A percentile compares a stretch with the other conserved stretches of the same genome.
phyloP scores from a whole-genome alignment of 768 basidiomycete genomes.

The Asterophora lycoperdoides region DNA sequence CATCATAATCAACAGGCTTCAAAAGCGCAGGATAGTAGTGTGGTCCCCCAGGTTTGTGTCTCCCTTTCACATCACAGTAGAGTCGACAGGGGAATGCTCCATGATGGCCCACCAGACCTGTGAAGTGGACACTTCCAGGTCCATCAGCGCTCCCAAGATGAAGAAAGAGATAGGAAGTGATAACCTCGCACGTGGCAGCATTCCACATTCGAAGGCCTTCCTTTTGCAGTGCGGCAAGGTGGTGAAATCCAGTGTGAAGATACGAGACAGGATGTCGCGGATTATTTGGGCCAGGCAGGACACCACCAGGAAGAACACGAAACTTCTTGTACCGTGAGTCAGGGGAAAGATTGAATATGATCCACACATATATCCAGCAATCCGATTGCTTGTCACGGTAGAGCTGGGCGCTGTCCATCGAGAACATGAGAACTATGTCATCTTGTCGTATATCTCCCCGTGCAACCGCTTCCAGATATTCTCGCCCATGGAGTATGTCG shows the following conservation, averaged over 20 bases:
- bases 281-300: slow-evolving; percentile 30
- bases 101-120: slow-evolving; percentile 26
- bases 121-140: slow-evolving; percentile 20
- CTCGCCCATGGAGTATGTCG: too few relatives aligned
- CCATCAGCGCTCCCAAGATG: slow-evolving; percentile 19
- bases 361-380: slow-evolving; percentile 25
- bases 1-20: slow-evolving; percentile 21
- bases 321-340: slow-evolving; percentile 25
- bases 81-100: slow-evolving; percentile 31
- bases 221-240: slow-evolving; percentile 23
- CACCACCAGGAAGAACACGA: slow-evolving; percentile 24
- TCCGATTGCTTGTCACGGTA: slow-evolving; percentile 23
- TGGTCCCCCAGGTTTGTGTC: slow-evolving; percentile 20
- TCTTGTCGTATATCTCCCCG: too few relatives aligned
- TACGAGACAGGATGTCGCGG: slow-evolving; percentile 29
- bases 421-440: slow-evolving; percentile 27
- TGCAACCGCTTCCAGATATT: too few relatives aligned
- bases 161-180: slow-evolving; percentile 15
- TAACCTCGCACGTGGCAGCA: slow-evolving; percentile 5
- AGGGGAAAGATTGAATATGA: slow-evolving; percentile 23
- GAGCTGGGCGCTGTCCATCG: slow-evolving; percentile 31
- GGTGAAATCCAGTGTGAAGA: slow-evolving; percentile 21
- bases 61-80: slow-evolving; percentile 22
- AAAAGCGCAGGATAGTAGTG: slow-evolving; percentile 31
- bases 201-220: slow-evolving; percentile 18